phyloP scores from a whole-genome alignment of 257 asterid species.

The Penstemon newberryi region DNA sequence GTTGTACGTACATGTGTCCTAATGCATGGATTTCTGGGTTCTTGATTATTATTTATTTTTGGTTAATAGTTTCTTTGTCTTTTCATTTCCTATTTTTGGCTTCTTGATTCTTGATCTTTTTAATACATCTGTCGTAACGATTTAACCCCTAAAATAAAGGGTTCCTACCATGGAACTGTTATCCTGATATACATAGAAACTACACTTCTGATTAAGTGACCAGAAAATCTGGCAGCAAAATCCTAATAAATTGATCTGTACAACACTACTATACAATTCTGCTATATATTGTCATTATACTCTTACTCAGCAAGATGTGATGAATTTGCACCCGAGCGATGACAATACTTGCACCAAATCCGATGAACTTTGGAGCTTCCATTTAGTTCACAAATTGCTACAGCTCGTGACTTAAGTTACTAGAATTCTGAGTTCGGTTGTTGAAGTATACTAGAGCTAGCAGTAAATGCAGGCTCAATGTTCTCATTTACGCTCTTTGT shows the following conservation, averaged over 20 bases:
- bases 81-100: no score
- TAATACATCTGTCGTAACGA: no score
- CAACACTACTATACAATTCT: constrained; percentile 38
- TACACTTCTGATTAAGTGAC: constrained; percentile 25
- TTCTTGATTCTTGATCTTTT: no score
- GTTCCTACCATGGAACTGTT: neutral
- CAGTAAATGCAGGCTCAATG: constrained; percentile 88
- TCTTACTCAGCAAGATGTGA: neutral
- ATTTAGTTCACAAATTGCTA: neutral
- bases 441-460: constrained; percentile 36
- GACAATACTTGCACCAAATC: neutral
- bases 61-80: no score
- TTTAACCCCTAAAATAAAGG: constrained; percentile 2
- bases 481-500: constrained; percentile 88
- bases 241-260: constrained; percentile 45
- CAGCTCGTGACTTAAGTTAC: neutral
- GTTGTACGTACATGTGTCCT: no score
- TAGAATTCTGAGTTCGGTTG: constrained; percentile 42
- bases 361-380: no score
- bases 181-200: constrained; percentile 43
- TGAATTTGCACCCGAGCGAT: neutral
- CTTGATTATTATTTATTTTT: no score
- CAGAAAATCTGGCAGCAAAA: constrained; percentile 22
- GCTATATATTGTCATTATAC: neutral
- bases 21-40: no score